Percentiles rank a stretch among this genome's conserved stretches.
phyloP scores from a whole-genome alignment of 495 filamentous ascomycete genomes.

The Letharia columbiana region DNA sequence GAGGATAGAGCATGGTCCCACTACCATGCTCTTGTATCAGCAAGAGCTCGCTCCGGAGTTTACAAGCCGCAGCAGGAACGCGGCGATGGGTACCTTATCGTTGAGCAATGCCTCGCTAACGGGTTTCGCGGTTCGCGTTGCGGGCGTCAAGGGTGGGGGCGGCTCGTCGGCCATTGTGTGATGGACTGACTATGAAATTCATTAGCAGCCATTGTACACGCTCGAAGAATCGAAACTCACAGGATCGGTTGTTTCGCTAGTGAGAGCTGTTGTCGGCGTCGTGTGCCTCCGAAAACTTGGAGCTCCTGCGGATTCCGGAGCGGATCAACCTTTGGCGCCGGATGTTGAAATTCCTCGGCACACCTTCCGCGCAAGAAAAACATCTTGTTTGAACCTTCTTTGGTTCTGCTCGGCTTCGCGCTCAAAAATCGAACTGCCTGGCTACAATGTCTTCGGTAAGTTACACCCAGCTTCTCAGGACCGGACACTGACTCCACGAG shows the following conservation, averaged over 20 bases:
- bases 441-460: conserved; percentile 10
- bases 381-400: background rate
- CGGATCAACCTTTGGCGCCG: conserved; percentile 10
- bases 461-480: no score
- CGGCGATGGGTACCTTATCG: conserved; percentile 64
- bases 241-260: background rate
- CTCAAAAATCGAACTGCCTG: background rate
- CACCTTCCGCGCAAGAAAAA: conserved; percentile 3
- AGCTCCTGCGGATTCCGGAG: conserved; percentile 3
- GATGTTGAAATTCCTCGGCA: background rate
- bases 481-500: conserved; percentile 5
- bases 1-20: conserved; percentile 98
- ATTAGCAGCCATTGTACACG: background rate
- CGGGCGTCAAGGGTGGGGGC: conserved; percentile 38
- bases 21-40: conserved; percentile 37
- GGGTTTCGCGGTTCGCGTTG: conserved; percentile 53
- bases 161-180: conserved; percentile 49
- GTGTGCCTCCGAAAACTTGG: conserved; percentile 12
- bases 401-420: background rate
- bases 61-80: background rate
- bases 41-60: background rate
- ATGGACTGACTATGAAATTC: background rate
- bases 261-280: background rate
- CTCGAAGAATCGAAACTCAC: background rate
- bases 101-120: conserved; percentile 91